Conservation (phyloP, 768 basidiomycete species). For the Naematelia encephala region DNA sequence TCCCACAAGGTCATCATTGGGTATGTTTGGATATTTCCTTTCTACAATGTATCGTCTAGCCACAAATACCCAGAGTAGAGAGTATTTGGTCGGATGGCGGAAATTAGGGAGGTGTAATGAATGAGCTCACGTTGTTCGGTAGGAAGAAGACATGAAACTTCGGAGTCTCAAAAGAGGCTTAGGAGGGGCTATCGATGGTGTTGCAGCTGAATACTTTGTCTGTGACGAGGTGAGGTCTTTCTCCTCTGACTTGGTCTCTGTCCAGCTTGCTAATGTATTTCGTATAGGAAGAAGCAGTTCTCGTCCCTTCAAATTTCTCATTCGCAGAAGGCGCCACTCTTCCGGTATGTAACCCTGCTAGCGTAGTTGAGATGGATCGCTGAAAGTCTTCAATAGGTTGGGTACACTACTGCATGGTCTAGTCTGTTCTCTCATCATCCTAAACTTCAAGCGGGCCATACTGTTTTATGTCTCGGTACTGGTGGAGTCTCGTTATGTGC, state of each 20-base stretch:
- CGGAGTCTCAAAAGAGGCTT: conserved; percentile 30
- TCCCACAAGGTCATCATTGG: conserved; percentile 39
- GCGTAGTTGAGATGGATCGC: no score
- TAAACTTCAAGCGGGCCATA: conserved; percentile 59
- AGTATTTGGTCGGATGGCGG: no score
- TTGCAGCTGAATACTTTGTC: conserved; percentile 43
- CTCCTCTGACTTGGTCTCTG: no score
- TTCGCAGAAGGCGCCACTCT: conserved; percentile 67
- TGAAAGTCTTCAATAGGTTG: conserved; percentile 33
- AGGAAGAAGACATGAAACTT: conserved; percentile 41
- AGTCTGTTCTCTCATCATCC: conserved; percentile 54
- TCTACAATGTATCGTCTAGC: neutral
- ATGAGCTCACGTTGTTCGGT: conserved; percentile 1
- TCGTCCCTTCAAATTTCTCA: conserved; percentile 60
- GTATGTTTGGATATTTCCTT: no score
- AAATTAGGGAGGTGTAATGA: no score
- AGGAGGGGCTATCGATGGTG: conserved; percentile 41
- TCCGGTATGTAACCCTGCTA: conserved; percentile 55
- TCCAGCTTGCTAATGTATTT: no score
- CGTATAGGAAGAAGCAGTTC: conserved; percentile 54
- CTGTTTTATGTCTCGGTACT: conserved; percentile 52
- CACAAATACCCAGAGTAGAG: no score
- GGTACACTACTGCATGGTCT: conserved; percentile 65
- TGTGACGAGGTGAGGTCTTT: conserved; percentile 20
- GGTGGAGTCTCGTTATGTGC: conserved; percentile 55